phyloP scores from a whole-genome alignment of 2,329 filamentous ascomycete genomes.

The Aspergillus transmontanensis region DNA sequence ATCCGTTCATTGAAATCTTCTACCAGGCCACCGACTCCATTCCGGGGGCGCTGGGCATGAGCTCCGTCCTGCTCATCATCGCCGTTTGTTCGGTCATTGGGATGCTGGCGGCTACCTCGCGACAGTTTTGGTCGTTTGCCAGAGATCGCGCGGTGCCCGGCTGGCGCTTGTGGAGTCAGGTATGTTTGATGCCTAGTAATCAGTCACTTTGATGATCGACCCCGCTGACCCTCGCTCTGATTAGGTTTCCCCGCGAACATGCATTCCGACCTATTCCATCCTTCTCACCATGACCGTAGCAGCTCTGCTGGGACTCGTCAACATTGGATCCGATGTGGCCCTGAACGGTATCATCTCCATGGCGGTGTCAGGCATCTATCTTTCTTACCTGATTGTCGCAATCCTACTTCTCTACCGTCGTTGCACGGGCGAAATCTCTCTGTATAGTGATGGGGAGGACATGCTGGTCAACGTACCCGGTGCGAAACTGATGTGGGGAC shows the following conservation, averaged over 20 bases:
- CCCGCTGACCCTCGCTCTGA: background rate
- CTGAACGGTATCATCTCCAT: slow-evolving; percentile 38
- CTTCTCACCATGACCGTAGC: slow-evolving; percentile 29
- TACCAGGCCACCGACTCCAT: slow-evolving; percentile 32
- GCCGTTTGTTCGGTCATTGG: slow-evolving; percentile 37
- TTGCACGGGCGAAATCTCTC: slow-evolving; percentile 22
- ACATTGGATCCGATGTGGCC: slow-evolving; percentile 34
- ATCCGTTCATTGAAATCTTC: slow-evolving; percentile 40
- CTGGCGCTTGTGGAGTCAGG: slow-evolving; percentile 32
- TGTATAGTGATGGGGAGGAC: slow-evolving; percentile 20
- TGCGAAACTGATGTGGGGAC: slow-evolving; percentile 33
- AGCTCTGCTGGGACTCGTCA: slow-evolving; percentile 37
- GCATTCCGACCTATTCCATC: slow-evolving; percentile 30
- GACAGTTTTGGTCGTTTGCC: slow-evolving; percentile 34
- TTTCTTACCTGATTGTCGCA: slow-evolving; percentile 33
- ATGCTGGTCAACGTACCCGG: slow-evolving; percentile 28
- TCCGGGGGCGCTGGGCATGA: slow-evolving; percentile 29
- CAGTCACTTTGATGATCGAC: background rate
- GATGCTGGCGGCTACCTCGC: slow-evolving; percentile 50
- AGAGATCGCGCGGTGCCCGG: slow-evolving; percentile 30
- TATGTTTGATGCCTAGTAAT: slow-evolving; percentile 10
- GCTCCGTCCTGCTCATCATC: slow-evolving; percentile 31
- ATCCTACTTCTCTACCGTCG: slow-evolving; percentile 32
- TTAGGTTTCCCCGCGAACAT: slow-evolving; percentile 27
- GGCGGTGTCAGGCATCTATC: slow-evolving; percentile 34